Conservation (phyloP, 106 monocot species). For the Dioscorea zingiberensis region DNA sequence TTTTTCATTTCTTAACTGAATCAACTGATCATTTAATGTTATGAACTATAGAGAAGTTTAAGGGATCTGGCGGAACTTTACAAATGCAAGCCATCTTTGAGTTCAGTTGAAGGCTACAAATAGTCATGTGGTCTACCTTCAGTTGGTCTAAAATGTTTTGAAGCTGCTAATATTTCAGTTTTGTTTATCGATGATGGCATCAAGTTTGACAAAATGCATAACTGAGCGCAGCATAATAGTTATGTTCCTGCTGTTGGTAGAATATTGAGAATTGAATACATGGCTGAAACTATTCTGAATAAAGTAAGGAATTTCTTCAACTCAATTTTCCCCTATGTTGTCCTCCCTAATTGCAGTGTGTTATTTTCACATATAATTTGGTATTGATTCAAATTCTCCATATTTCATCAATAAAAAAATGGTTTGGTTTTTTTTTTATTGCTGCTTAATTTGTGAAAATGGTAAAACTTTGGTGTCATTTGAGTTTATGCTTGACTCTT, state of each 20-base stretch:
- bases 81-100: constrained; percentile 50
- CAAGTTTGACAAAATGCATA: constrained; percentile 76
- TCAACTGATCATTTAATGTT: no score
- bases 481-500: no score
- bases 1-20: no score
- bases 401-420: no score
- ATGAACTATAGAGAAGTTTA: constrained; percentile 66
- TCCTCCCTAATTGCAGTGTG: no score
- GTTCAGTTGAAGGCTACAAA: constrained; percentile 54
- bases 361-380: no score
- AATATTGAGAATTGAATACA: constrained; percentile 72
- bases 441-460: no score
- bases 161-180: constrained; percentile 69
- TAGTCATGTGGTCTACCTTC: constrained; percentile 40
- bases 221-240: constrained; percentile 66
- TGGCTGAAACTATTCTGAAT: constrained; percentile 91
- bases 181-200: constrained; percentile 88
- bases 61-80: constrained; percentile 81
- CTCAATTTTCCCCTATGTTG: no score
- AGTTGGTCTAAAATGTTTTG: constrained; percentile 68
- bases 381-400: no score
- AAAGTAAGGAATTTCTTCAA: constrained; percentile 36
- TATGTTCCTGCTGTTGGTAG: constrained; percentile 75
- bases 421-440: no score
- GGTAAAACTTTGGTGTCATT: no score